Base-by-base conservation (phyloP, 495 filamentous ascomycete genomes). In the Penicillium fimorum region DNA sequence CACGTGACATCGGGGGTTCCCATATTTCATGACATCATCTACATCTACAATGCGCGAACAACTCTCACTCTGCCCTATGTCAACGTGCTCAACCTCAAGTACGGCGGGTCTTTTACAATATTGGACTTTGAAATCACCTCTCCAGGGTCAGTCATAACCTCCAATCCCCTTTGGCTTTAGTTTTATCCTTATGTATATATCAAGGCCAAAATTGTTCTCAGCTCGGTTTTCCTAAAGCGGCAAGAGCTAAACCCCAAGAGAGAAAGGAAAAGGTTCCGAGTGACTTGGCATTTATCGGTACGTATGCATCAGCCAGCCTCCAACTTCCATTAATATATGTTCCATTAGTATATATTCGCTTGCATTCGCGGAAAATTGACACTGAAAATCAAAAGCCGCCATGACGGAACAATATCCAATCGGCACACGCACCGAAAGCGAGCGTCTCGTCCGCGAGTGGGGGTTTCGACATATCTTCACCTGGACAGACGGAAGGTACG, bases 391-490 rank as follows among this genome's bases (percentile, higher is more conserved):
- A 35, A 27, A 37, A 43, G 12, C 22, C 22, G 27, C 2, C 6
- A 68, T 69, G 59, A 5, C 56, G 25, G 60, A 70, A 27, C 68
- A 48, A 15, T 76, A 78, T 38, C 59, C 65, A 9, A 74, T 76
- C 58, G 66, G 68, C n/a, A 66, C 68, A n/a, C 76, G 72, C 51
- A 57, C 61, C 17, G 78, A 84, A 38, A 79, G 80, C 30, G 89
- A 92, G 68, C 69, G 72, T 33, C 73, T 88, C 40, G 90, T 94
- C 32, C 74, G 78, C 25, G 81, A 84, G 22, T 94, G 89, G 89
- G 90, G 89, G 1, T 93, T 92, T 68, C 59, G 62, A 2, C 77
- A 85, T 64, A 86, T 92, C 56, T 93, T 91, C 55, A 91, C 88
- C 22, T 94, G 90, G 89, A 83, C 80, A 7, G 90, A 96, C 75